Evolutionary conservation across 305 asterid species (phyloP), one percentile per base, ranked within the genome.

Genomic region (Solanum hybrid): DNA sequence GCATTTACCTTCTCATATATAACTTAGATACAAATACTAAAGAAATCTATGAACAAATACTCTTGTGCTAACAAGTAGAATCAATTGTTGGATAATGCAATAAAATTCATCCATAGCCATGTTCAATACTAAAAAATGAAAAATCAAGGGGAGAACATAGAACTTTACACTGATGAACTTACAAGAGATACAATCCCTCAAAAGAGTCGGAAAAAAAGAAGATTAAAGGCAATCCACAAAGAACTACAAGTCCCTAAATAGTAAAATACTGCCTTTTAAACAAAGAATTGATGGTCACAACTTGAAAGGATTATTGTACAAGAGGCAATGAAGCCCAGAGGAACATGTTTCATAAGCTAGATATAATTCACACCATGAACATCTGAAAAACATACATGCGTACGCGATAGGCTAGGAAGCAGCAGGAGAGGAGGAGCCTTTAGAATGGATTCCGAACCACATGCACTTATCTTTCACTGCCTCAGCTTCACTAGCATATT

Each of bases 401-500:
- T 69, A 73, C 66, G 85, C 26, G 89, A 94, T 92, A 93, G 86
- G 95, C 94, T 92, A 93, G 85, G 96, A 87, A 87, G 90, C 92
- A 88, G 88, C 90, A 13, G 94, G 85, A 5, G 96, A 91, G 22
- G 96, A 92, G 46, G 97, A 92, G 91, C 94, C 93, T 91, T 94
- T 96, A 24, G 98, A 92, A 91, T 92, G 93, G 90, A 92, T 78
- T 64, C 98, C 95, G 75, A 97, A 96, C 98, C 99, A 96, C 90
- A 93, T 4, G 92, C 99, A 97, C 84, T 93, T 97, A 87, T 97
- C 99, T 88, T 97, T 97, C 75, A 97, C 95, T 20, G 98, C 99
- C 89, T 95, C 99, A 10, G 96, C 87, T 90, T 96, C 99, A 40
- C 92, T 95, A 7, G 95, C 95, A 85, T 96, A 97, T 73, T 97